Conservation (phyloP, 192 early-diverging fungal genomes). For the Diversispora eburnea region DNA sequence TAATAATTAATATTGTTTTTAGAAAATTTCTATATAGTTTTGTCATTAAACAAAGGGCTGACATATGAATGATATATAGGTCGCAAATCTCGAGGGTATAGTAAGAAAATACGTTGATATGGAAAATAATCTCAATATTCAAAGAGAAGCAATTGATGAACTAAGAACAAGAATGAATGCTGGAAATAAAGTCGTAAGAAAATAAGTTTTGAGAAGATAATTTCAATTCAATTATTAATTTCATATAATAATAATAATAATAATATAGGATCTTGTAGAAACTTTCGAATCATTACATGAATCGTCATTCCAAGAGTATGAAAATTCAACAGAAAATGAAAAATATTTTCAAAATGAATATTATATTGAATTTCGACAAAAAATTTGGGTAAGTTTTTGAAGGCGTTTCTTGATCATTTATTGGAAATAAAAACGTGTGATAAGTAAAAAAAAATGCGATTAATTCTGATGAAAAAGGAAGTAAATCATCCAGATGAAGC, state of each 20-base stretch:
- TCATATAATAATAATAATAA: neutral
- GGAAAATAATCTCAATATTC: slow-evolving; percentile 8
- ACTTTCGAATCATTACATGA: slow-evolving; percentile 10
- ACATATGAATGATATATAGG: slow-evolving; percentile 16
- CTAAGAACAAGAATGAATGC: neutral
- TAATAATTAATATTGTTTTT: neutral
- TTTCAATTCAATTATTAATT: no score
- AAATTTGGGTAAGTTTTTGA: slow-evolving; percentile 31
- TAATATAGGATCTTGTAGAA: slow-evolving; percentile 28
- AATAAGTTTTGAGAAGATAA: no score
- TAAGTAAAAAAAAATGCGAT: neutral
- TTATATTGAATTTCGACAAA: slow-evolving; percentile 31
- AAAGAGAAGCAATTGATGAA: slow-evolving; percentile 11
- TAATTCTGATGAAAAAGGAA: slow-evolving; percentile 20
- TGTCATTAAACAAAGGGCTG: no score
- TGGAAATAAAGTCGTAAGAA: slow-evolving; percentile 31
- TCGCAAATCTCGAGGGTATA: slow-evolving; percentile 12
- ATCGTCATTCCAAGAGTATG: neutral
- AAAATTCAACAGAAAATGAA: neutral
- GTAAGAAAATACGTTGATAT: slow-evolving; percentile 27
- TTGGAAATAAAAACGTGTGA: neutral
- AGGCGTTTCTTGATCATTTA: neutral
- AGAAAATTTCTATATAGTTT: no score
- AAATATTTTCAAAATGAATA: slow-evolving; percentile 28
- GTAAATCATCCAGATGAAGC: slow-evolving; percentile 32